Conservation (phyloP, 2,329 filamentous ascomycete genomes). For the Neobulgaria alba region DNA sequence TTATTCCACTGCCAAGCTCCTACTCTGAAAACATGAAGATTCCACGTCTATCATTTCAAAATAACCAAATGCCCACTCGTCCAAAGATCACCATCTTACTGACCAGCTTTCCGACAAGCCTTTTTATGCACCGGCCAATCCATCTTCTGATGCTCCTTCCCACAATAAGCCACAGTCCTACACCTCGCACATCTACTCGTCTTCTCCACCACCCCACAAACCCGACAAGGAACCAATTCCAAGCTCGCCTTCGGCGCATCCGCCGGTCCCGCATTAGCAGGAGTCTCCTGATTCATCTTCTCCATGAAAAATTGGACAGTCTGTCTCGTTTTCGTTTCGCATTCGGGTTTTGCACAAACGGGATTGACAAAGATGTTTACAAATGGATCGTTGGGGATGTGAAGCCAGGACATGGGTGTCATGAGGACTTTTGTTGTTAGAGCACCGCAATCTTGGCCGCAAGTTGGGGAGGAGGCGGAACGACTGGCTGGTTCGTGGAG, state of each 20-base stretch:
- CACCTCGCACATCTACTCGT: not conserved
- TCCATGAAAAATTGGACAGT: not conserved
- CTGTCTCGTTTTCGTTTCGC: not conserved
- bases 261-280: not conserved
- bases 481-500: not conserved
- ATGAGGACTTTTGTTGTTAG: not conserved
- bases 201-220: not conserved
- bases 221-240: not conserved
- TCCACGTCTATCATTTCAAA: too few species aligned
- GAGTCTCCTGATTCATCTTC: not conserved
- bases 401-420: not conserved
- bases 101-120: constrained; percentile 25
- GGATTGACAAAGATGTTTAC: not conserved
- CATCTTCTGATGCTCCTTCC: not conserved
- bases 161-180: not conserved
- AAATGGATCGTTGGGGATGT: not conserved
- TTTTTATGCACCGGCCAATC: not conserved
- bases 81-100: too few species aligned
- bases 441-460: not conserved
- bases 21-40: too few species aligned
- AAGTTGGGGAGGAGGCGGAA: not conserved
- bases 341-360: not conserved
- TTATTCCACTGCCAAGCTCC: too few species aligned
- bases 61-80: too few species aligned
- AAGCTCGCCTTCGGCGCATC: not conserved